phyloP scores from a whole-genome alignment of 345 rosid species.

The Hirschfeldia incana region DNA sequence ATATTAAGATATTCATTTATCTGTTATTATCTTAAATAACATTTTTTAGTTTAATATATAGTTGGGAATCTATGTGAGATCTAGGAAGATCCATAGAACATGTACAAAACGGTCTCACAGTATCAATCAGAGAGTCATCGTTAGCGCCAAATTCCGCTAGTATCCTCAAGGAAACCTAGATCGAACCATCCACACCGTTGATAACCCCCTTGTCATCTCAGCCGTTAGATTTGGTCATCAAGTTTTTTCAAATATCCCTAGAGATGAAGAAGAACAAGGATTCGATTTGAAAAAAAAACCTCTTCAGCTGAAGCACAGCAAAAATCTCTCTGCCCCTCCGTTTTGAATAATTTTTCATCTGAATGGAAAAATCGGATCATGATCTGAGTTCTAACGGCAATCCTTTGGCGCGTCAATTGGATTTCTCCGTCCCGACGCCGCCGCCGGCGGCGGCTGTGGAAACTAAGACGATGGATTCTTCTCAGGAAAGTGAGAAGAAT shows the following conservation, averaged over 20 bases:
- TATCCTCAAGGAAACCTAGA: constrained; percentile 28
- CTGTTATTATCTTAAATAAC: background rate
- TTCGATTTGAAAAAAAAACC: background rate
- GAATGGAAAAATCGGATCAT: constrained; percentile 49
- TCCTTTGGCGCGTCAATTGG: constrained; percentile 54
- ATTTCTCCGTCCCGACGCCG: constrained; percentile 47
- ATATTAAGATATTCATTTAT: background rate
- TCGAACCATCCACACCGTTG: constrained; percentile 28
- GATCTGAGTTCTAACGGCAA: constrained; percentile 47
- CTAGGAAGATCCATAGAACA: background rate
- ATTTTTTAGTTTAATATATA: background rate
- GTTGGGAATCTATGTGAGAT: background rate
- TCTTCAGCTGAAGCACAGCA: background rate
- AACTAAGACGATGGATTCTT: constrained; percentile 34
- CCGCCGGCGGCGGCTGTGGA: constrained; percentile 35
- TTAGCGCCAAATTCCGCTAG: constrained; percentile 59
- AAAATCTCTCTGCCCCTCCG: background rate
- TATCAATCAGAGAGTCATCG: constrained; percentile 2
- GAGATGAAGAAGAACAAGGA: constrained; percentile 34
- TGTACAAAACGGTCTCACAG: background rate
- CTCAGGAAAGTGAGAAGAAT: constrained; percentile 20
- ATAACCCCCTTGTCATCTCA: constrained; percentile 13
- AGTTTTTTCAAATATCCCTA: constrained; percentile 41
- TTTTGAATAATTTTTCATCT: background rate
- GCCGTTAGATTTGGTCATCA: constrained; percentile 38